Evolutionary conservation across 2,329 filamentous ascomycete species (phyloP).

Genomic region (Trichoderma oligosporum): DNA sequence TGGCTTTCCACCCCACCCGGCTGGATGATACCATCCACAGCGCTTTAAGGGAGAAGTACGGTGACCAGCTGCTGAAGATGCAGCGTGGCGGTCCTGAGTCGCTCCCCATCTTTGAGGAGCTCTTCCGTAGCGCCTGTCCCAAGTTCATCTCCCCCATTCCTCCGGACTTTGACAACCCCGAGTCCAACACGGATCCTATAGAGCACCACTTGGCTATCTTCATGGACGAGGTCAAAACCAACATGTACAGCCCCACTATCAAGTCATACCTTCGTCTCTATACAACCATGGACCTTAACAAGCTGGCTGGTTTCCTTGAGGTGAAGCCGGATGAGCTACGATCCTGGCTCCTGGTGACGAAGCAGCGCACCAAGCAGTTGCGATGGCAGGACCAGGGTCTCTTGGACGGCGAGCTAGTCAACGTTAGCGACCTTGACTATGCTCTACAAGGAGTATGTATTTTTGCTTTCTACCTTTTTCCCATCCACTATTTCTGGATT

Average conservation of each 20-base stretch:
- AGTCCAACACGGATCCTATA: constrained; percentile 91
- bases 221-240: constrained; percentile 99
- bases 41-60: constrained; percentile 96
- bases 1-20: constrained; percentile 93
- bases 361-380: constrained; percentile 95
- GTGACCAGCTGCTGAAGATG: constrained; percentile 94
- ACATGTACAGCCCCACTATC: constrained; percentile 95
- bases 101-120: constrained; percentile 94
- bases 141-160: constrained; percentile 99
- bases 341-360: constrained; percentile 92
- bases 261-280: constrained; percentile 99
- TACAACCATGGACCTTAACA: constrained; percentile 98
- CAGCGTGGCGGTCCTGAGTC: constrained; percentile 94
- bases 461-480: too few species aligned
- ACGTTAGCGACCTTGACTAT: constrained; percentile 94
- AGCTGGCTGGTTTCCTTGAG: constrained; percentile 94
- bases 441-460: constrained; percentile 88
- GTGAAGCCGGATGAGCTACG: constrained; percentile 94
- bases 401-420: constrained; percentile 87
- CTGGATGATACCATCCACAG: constrained; percentile 99
- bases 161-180: constrained; percentile 95
- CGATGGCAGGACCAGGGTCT: constrained; percentile 86
- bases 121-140: constrained; percentile 96
- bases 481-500: background rate
- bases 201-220: constrained; percentile 97